phyloP scores from a whole-genome alignment of 768 basidiomycete species.

The Rhodocollybia butyracea region DNA sequence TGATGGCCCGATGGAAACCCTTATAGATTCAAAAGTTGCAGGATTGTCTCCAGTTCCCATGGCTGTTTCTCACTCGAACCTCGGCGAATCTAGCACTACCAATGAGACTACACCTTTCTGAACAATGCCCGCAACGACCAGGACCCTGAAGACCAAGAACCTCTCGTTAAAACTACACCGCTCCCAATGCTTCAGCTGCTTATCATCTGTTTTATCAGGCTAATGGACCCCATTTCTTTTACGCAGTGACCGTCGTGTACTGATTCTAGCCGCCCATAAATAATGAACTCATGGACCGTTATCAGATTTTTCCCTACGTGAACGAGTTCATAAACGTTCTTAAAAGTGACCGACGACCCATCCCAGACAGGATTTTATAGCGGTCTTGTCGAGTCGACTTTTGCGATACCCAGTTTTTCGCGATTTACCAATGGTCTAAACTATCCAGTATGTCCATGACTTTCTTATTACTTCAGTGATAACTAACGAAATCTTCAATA shows the following conservation, averaged over 20 bases:
- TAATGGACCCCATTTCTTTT: conserved; percentile 61
- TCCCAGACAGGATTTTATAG: conserved; percentile 67
- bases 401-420: conserved; percentile 59
- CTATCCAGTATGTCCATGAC: conserved; percentile 41
- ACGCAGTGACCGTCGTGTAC: no score
- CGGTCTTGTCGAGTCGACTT: conserved; percentile 64
- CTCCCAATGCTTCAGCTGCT: conserved; percentile 52
- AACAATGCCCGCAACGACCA: conserved; percentile 6
- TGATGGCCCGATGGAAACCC: no score
- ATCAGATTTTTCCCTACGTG: conserved; percentile 67
- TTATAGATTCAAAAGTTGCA: no score
- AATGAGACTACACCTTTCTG: conserved; percentile 26
- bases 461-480: not conserved
- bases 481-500: conserved; percentile 16
- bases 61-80: not conserved
- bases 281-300: no score
- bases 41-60: not conserved
- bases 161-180: conserved; percentile 35
- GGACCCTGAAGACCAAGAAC: conserved; percentile 30
- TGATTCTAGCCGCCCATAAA: no score
- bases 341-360: conserved; percentile 54
- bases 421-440: conserved; percentile 65
- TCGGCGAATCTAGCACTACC: no score
- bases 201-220: conserved; percentile 49
- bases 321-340: conserved; percentile 61